Evolutionary conservation across 2,329 filamentous ascomycete genomes (phyloP), one percentile per base, ranked within the genome.

Genomic region (Neopestalotiopsis rosae): DNA sequence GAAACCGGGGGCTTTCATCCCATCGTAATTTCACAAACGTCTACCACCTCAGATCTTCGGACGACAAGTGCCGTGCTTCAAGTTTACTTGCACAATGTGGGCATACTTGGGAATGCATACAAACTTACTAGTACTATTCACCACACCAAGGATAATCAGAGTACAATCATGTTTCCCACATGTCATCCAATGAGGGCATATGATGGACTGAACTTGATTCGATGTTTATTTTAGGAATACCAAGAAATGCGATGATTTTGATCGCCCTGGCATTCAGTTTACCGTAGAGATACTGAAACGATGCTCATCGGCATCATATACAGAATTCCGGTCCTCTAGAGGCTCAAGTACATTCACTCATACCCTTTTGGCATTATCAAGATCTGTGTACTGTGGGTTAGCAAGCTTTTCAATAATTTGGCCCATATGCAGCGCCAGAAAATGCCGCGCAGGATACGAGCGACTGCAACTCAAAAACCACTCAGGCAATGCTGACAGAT

Each of bases 181-280:
- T 57, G 63, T 30, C 63, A 66, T 66, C 63, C 49, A 66, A 66
- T 56, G 24, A 66, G 24, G 32, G 30, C 59, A 40, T 9, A 52
- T 52, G 45, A 52, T 17, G n/a, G n/a, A n/a, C n/a, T 52, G 20
- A n/a, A 52, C 17, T n/a, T 52, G 45, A 52, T 52, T 24, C 45
- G 45, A 52, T 52, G 45, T 14, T 52, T 52, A 52, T 52, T 52
- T 52, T 52, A 9, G n/a, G 45, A 52, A 3, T 52, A 9, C 14
- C 45, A 52, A 52, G 45, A 52, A 20, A 52, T 52, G 45, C 45
- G 45, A 52, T 24, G 45, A 20, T n/a, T 52, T 52, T 20, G 17
- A 52, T n/a, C 17, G 45, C 24, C 45, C n/a, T n/a, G 7, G 17
- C 45, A n/a, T 52, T 3, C 45, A 9, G 17, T 17, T n/a, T n/a